A percentile compares a stretch with the other conserved stretches of the same genome.
These are phyloP conservation scores for Meripilus lineatus DNA, from an alignment of 1,284 basidiomycete species.

Conservation along the genomic window DNA sequence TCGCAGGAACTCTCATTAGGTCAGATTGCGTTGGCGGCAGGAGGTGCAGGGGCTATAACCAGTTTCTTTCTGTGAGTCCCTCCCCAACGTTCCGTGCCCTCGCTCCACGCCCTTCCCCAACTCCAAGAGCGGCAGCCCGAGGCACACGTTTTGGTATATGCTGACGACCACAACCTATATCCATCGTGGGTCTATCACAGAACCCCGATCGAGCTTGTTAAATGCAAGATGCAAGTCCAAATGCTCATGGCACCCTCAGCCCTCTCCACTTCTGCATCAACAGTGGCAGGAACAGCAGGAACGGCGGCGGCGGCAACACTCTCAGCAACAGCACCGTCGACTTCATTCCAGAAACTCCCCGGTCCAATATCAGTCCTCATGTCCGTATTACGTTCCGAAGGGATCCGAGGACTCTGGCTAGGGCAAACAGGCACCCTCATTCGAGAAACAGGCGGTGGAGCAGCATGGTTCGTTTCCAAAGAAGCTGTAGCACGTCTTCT, in stretches of 20 bases:
- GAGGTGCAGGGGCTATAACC: constrained; percentile 76
- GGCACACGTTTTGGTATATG: too few relatives aligned
- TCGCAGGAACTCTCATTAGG: constrained; percentile 46
- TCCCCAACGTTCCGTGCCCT: constrained; percentile 2
- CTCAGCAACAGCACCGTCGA: constrained; percentile 12
- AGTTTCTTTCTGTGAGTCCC: constrained; percentile 73
- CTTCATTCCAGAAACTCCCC: constrained; percentile 26
- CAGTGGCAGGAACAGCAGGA: constrained; percentile 20
- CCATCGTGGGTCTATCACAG: constrained; percentile 30
- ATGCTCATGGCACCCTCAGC: constrained; percentile 52
- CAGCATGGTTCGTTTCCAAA: constrained; percentile 87
- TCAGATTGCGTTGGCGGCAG: constrained; percentile 73
- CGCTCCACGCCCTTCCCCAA: background rate
- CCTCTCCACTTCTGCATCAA: constrained; percentile 18
- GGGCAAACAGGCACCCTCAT: constrained; percentile 85
- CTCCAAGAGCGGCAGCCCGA: background rate
- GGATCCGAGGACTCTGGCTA: constrained; percentile 79
- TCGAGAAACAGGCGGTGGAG: constrained; percentile 83
- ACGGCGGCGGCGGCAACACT: constrained; percentile 21
- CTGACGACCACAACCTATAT: too few relatives aligned
- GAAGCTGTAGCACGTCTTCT: constrained; percentile 65
- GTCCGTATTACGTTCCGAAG: constrained; percentile 59
- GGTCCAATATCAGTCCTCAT: constrained; percentile 72
- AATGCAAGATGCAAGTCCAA: constrained; percentile 96
- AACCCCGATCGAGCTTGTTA: constrained; percentile 88